Percentiles rank a stretch among this genome's conserved stretches.
These are phyloP conservation scores for Yarrowia bubula DNA, from an alignment of 805 yeast species.

Conservation along the genomic window DNA sequence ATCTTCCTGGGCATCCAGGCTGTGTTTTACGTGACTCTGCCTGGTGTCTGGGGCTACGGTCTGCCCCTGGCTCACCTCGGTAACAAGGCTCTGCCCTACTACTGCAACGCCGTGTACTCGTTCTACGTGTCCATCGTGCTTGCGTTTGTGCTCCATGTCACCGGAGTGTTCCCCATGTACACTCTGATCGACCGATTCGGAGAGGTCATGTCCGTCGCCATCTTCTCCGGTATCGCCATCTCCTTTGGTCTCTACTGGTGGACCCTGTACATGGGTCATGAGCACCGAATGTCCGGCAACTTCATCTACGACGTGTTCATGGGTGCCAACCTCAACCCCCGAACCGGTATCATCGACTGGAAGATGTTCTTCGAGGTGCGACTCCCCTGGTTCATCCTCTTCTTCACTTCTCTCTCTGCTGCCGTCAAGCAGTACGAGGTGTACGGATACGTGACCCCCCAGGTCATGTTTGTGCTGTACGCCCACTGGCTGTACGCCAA, in stretches of 20 bases:
- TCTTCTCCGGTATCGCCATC: conserved; percentile 68
- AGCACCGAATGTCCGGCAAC: conserved; percentile 89
- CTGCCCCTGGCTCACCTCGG: conserved; percentile 83
- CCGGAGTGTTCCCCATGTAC: conserved; percentile 71
- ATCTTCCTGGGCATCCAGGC: conserved; percentile 68
- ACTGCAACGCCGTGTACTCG: conserved; percentile 86
- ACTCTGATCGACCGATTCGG: conserved; percentile 81
- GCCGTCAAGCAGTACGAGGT: conserved; percentile 75
- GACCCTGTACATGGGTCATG: conserved; percentile 67
- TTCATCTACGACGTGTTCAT: conserved; percentile 86
- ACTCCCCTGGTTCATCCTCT: conserved; percentile 91
- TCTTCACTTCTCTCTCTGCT: conserved; percentile 71
- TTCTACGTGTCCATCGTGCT: conserved; percentile 67
- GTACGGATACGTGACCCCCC: conserved; percentile 77
- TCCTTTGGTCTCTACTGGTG: conserved; percentile 68
- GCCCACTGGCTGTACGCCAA: conserved; percentile 96
- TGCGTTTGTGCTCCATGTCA: conserved; percentile 62
- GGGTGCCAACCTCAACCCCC: conserved; percentile 97
- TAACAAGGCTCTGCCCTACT: conserved; percentile 81
- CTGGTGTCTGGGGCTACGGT: conserved; percentile 94
- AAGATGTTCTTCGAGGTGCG: conserved; percentile 98
- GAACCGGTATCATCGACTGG: conserved; percentile 86
- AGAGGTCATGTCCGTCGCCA: conserved; percentile 89
- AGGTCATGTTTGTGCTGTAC: conserved; percentile 65
- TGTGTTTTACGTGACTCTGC: conserved; percentile 73